Evolutionary conservation across 345 rosid genomes (phyloP), one percentile per base, ranked within the genome.

Genomic region (Populus pruinosa): DNA sequence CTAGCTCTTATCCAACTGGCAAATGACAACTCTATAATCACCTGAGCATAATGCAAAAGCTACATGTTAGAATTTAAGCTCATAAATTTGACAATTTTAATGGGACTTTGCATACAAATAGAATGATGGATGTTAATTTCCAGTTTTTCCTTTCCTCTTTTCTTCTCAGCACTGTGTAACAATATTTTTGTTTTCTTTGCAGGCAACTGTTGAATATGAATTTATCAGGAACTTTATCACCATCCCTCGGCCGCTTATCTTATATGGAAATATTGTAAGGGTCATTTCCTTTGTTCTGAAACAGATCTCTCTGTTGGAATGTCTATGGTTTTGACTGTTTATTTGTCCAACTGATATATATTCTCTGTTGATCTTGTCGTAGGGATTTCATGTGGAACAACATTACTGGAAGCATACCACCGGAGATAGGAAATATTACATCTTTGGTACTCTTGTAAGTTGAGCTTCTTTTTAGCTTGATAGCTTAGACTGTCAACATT

Each of bases 381-480:
- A 96, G 99, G 90, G 97, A 92, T 81, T 92, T 96, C 82, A 96
- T 96, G 99, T 96, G 99, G 99, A 96, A 96, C 87, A 73, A 74
- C 27, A 80, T 96, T 21, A 88, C 74, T 61, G 99, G 99, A 59
- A 87, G 86, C 61, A 91, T 96, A 83, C 99, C 99, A 0, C 91
- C 89, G 82, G 98, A 93, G 86, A 92, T 96, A 72, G 98, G 98
- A 71, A 87, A 90, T 77, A 87, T 96, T 49, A 87, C 82, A 78
- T 77, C 99, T 75, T 80, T 96, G 82, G 47, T 75, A 59, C 99
- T 96, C 88, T 82, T 96, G 99, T 93, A 86, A 91, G 99, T 85
- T 78, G 5, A 71, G 63, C 56, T 74, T 71, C 43, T 70, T 43
- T 67, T 72, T 49, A 76, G 27, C 75, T 72, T 55, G 59, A 17